phyloP scores from a whole-genome alignment of 169 alveolate species.

The Plasmodium ovale region DNA sequence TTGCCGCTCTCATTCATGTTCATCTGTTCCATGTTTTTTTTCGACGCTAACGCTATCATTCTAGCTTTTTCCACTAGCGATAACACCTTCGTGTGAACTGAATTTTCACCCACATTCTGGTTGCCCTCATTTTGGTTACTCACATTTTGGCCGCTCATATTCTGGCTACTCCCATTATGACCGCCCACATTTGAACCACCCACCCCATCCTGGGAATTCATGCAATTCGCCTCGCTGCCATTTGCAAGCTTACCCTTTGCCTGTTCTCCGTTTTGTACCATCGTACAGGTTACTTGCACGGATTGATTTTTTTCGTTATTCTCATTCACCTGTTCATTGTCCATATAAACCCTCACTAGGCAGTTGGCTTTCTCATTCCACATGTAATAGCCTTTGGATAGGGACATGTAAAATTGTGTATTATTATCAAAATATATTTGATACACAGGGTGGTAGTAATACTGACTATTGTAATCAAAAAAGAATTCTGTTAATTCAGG shows the following conservation, averaged over 20 bases:
- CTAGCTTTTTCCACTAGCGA: slow-evolving; percentile 43
- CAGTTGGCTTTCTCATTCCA: slow-evolving; percentile 78
- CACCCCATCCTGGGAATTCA: background rate
- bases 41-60: slow-evolving; percentile 60
- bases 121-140: background rate
- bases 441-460: slow-evolving; percentile 68
- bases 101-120: background rate
- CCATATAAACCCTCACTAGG: slow-evolving; percentile 62
- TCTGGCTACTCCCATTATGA: background rate
- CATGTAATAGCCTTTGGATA: slow-evolving; percentile 78
- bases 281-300: background rate
- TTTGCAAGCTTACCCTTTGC: background rate
- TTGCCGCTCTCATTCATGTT: slow-evolving; percentile 35
- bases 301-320: background rate
- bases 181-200: background rate
- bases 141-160: background rate
- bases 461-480: slow-evolving; percentile 53
- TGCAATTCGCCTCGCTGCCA: background rate
- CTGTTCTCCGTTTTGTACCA: background rate
- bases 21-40: slow-evolving; percentile 63
- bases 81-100: slow-evolving; percentile 19
- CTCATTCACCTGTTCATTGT: slow-evolving; percentile 1
- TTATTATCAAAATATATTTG: slow-evolving; percentile 83
- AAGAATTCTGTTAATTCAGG: slow-evolving; percentile 55
- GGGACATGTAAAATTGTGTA: slow-evolving; percentile 82